Base-by-base conservation (phyloP, 495 filamentous ascomycete genomes). In the Lasiosphaeria miniovina region DNA sequence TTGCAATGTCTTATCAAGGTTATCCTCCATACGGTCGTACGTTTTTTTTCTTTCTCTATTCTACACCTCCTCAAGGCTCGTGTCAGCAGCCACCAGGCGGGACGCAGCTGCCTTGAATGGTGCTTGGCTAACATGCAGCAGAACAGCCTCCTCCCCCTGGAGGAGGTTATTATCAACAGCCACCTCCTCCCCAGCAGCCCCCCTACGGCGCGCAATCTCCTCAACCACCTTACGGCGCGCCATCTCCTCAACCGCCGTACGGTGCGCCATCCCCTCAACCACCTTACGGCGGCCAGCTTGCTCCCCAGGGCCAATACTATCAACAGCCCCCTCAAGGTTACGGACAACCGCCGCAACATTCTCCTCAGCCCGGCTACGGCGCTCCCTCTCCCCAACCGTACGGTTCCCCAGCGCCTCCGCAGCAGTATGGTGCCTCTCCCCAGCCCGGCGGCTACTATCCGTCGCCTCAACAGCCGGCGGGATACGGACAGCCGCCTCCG, bases 11-110 rank as follows among this genome's bases (percentile, higher is more conserved):
- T 48, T 71, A 71, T 52, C 57, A 43, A 41, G 69, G 69, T 9
- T 72, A 72, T 48, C 67, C 69, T 15, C 65, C 67, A 15, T 70
- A 72, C 60, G 66, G 68, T 54, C 70, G 70, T 71, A 51, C 67
- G 70, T 72, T 12, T 17, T 34, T 14, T 41, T 17, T 35, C 32
- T 12, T 38, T 40, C 33, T 59, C 12, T 6, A 36, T 35, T 17
- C 11, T n/a, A 33, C 34, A 4, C 8, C 15, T 8, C 0, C 3
- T 48, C 3, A 9, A 7, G 4, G 35, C 52, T 24, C 12, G 15
- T 11, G 43, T 12, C 12, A 7, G 11, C 43, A 11, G 12, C 43
- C 15, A n/a, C 43, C 12, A 5, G 12, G 7, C 43, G 12, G 8
- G 12, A n/a, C 43, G 43, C 43, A 46, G 15, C 43, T 46, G 8